Conservation (phyloP, 768 basidiomycete genomes). For the Austroboletus eburneus region DNA sequence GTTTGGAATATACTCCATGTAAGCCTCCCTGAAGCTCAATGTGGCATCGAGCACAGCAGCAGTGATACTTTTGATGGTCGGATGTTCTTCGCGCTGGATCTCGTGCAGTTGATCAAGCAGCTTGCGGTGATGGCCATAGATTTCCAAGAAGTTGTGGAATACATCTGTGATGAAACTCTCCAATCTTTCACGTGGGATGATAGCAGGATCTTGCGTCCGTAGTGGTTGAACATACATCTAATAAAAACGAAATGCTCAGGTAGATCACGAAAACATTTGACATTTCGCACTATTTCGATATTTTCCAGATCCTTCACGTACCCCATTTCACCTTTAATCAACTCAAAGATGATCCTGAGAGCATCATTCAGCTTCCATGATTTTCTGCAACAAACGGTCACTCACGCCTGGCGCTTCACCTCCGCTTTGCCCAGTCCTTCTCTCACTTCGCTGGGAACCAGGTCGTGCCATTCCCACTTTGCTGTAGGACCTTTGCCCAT, state of each 20-base stretch:
- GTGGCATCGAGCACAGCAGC: conserved; percentile 86
- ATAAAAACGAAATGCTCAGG: conserved; percentile 5
- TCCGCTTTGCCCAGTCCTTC: conserved; percentile 66
- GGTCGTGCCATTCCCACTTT: conserved; percentile 89
- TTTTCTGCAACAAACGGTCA: conserved; percentile 4
- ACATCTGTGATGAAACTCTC: conserved; percentile 80
- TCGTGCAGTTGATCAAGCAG: conserved; percentile 80
- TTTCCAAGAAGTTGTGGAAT: conserved; percentile 81
- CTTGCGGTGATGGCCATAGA: conserved; percentile 69
- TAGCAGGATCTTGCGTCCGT: conserved; percentile 66
- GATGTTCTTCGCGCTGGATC: conserved; percentile 86
- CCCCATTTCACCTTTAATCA: conserved; percentile 94
- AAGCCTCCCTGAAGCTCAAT: conserved; percentile 87
- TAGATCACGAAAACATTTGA: conserved; percentile 14
- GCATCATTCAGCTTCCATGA: neutral
- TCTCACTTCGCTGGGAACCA: conserved; percentile 67
- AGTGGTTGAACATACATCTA: conserved; percentile 84
- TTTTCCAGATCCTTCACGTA: conserved; percentile 91
- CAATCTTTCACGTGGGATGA: conserved; percentile 67
- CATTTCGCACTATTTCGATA: conserved; percentile 57
- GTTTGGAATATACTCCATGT: conserved; percentile 91
- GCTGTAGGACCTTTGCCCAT: conserved; percentile 78
- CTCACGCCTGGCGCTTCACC: conserved; percentile 81
- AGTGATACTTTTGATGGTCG: conserved; percentile 72
- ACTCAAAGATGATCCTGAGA: conserved; percentile 81